These are phyloP conservation scores for Fusarium azukiicola DNA, from an alignment of 2,329 filamentous ascomycete genomes.

Conservation along the genomic window DNA sequence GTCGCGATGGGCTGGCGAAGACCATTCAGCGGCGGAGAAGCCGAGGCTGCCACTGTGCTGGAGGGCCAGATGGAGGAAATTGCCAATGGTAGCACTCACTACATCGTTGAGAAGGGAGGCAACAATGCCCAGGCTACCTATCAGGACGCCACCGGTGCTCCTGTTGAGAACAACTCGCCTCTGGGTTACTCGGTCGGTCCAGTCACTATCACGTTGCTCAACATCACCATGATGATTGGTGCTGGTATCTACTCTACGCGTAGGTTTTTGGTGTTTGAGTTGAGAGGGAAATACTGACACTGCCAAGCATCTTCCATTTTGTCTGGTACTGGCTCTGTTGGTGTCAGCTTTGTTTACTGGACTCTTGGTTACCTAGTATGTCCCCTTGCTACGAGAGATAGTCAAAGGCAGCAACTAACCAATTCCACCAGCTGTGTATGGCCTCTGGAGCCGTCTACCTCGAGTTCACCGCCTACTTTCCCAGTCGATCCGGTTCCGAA, in stretches of 20 bases:
- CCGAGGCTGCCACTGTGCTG: slow-evolving; percentile 11
- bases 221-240: slow-evolving; percentile 81
- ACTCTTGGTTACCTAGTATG: slow-evolving; percentile 74
- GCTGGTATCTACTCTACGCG: slow-evolving; percentile 83
- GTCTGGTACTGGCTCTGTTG: slow-evolving; percentile 79
- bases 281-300: background rate
- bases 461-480: slow-evolving; percentile 83
- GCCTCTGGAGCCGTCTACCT: slow-evolving; percentile 77
- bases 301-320: slow-evolving; percentile 75
- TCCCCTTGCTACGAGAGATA: slow-evolving; percentile 63
- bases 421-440: slow-evolving; percentile 43
- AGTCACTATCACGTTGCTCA: slow-evolving; percentile 78
- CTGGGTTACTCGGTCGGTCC: slow-evolving; percentile 78
- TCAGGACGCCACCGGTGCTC: slow-evolving; percentile 80
- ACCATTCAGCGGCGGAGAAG: background rate
- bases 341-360: slow-evolving; percentile 83
- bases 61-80: slow-evolving; percentile 6
- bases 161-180: slow-evolving; percentile 77
- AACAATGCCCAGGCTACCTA: slow-evolving; percentile 74
- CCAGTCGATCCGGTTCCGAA: slow-evolving; percentile 82
- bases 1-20: slow-evolving; percentile 12
- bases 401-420: background rate
- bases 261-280: slow-evolving; percentile 58
- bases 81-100: slow-evolving; percentile 36
- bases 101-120: slow-evolving; percentile 58